phyloP scores from a whole-genome alignment of 2,329 filamentous ascomycete genomes.

The Arthrinium phaeospermum region DNA sequence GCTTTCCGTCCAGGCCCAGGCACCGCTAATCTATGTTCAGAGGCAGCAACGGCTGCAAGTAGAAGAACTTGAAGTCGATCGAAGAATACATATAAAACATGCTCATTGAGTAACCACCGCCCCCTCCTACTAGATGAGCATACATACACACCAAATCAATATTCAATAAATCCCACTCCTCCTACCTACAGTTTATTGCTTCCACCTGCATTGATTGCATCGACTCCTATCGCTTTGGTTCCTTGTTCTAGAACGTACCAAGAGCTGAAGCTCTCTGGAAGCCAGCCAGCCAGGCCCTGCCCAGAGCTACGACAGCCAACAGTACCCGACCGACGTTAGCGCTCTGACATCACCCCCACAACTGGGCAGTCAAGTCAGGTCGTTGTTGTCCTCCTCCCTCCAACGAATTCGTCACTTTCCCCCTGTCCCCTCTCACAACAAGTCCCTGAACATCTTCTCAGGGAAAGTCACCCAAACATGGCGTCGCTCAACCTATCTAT shows the following conservation, averaged over 20 bases:
- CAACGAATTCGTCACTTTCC: constrained; percentile 5
- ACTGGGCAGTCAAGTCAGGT: constrained; percentile 12
- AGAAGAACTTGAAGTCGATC: background rate
- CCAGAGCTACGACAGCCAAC: background rate
- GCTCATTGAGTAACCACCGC: background rate
- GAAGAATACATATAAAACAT: background rate
- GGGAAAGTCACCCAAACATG: constrained; percentile 56
- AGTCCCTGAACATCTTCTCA: constrained; percentile 5
- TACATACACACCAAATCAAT: background rate
- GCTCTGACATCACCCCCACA: constrained; percentile 40
- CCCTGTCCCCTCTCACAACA: constrained; percentile 15
- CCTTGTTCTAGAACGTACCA: background rate
- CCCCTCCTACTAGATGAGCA: background rate
- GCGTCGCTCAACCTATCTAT: constrained; percentile 80
- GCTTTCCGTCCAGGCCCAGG: constrained; percentile 8
- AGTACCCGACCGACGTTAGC: constrained; percentile 13
- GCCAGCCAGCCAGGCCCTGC: background rate
- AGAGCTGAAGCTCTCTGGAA: constrained; percentile 14
- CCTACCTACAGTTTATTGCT: background rate
- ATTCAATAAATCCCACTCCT: background rate
- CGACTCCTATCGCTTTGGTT: background rate
- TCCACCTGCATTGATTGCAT: background rate
- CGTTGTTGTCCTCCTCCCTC: background rate
- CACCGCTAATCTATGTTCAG: background rate
- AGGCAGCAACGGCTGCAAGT: background rate